A percentile compares a stretch with the other conserved stretches of the same genome.
These are phyloP conservation scores for Cryphonectria nitschkei DNA, from an alignment of 2,329 filamentous ascomycete genomes.

Conservation along the genomic window DNA sequence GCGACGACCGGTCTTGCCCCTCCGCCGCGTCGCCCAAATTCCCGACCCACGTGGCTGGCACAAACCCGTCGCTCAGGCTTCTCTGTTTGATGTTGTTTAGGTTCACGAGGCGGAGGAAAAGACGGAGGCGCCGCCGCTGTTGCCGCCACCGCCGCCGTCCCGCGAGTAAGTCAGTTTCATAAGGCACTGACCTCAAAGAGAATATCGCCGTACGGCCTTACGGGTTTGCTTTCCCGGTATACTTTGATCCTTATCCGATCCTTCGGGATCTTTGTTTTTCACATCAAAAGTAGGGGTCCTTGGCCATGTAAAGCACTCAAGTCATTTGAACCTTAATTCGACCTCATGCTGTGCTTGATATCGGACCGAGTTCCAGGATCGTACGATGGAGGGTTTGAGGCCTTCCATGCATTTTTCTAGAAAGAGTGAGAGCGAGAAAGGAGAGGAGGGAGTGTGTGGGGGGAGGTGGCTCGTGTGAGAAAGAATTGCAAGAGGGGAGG, in stretches of 20 bases:
- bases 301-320: not conserved
- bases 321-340: conserved; percentile 27
- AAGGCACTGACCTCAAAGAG: not conserved
- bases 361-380: conserved; percentile 11
- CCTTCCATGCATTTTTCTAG: conserved; percentile 21
- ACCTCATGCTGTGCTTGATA: conserved; percentile 10
- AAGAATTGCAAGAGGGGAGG: not conserved
- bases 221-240: too few species aligned
- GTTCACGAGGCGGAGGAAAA: not conserved
- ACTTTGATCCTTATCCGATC: not conserved
- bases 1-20: not conserved
- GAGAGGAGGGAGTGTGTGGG: not conserved
- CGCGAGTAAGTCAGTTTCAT: not conserved
- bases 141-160: not conserved
- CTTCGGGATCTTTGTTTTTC: not conserved
- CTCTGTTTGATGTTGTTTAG: not conserved
- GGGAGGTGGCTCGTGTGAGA: not conserved
- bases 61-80: not conserved
- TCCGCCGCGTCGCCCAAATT: not conserved
- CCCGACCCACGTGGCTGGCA: not conserved
- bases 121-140: not conserved
- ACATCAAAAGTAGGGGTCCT: not conserved
- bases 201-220: not conserved
- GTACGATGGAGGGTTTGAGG: not conserved
- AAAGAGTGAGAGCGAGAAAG: not conserved